Base-by-base conservation (phyloP, 1,139 yeast species). In the Geotrichum cucujoidarum region DNA sequence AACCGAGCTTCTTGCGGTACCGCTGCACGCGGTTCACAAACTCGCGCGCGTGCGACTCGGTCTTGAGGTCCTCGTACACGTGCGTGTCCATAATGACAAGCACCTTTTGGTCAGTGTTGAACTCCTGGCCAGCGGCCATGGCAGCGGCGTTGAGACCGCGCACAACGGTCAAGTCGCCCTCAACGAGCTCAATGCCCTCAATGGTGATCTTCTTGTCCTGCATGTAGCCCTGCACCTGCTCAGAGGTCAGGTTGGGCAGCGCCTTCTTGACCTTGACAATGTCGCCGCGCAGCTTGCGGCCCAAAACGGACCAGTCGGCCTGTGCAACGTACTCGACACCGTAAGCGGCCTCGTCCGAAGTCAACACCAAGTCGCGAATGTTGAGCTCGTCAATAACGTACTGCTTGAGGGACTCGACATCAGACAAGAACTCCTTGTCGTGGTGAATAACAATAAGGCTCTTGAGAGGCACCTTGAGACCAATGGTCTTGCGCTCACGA, bases 291-390 rank as follows among this genome's bases (percentile, higher is more conserved):
- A 94, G 79, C 70, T 92, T 92, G 77, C 92, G 92, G 72, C 99
- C 99, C 58, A 94, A 78, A 16, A 89, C 88, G 47, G 97, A 95
- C 99, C 99, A 94, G 72, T 94, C 99, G 41, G 98, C 98, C 66
- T 86, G 95, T 43, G 92, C 97, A 54, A 78, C 80, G 74, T 90
- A 92, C 64, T 83, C 86, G 54, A 94, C 97, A 60, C 92, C 94
- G 63, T 89, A 90, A 63, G 83, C 81, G 59, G 77, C 83, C 73
- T 94, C 99, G 63, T 94, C 97, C 27, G 88, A 76, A 29, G 97
- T 89, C 60, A 94, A 83, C 60, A 88, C 72, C 51, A 94, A 69
- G 59, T 86, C 92, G 68, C 97, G 84, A 52, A 94, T 85, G 64
- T 94, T 94, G 67, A 94, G 78, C 71, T 94, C 98, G 60, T 90